Conservation (phyloP, 2,329 filamentous ascomycete genomes). For the Diaporthe batatas region DNA sequence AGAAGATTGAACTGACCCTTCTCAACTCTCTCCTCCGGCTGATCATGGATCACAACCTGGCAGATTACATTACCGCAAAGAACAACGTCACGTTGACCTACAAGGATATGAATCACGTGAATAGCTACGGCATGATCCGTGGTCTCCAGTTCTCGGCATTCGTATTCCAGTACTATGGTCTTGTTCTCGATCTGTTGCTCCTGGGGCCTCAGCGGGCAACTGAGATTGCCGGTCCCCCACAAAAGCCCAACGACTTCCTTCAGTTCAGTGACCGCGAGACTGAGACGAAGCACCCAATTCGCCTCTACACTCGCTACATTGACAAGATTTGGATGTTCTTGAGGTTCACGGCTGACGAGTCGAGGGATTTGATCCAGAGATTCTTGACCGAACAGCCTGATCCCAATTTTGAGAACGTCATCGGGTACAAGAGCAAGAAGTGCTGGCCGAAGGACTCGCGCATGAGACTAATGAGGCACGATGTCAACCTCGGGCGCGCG, state of each 20-base stretch:
- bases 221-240: slow-evolving; percentile 94
- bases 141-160: slow-evolving; percentile 98
- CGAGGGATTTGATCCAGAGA: slow-evolving; percentile 93
- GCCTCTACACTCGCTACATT: slow-evolving; percentile 97
- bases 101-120: slow-evolving; percentile 99
- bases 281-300: slow-evolving; percentile 93
- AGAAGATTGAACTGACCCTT: slow-evolving; percentile 97
- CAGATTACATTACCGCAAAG: slow-evolving; percentile 99
- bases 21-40: slow-evolving; percentile 92
- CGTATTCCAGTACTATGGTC: slow-evolving; percentile 98
- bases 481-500: slow-evolving; percentile 96
- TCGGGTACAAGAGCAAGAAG: slow-evolving; percentile 99
- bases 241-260: slow-evolving; percentile 95
- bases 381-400: slow-evolving; percentile 99
- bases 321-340: slow-evolving; percentile 99
- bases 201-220: slow-evolving; percentile 96
- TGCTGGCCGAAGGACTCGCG: slow-evolving; percentile 98
- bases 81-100: slow-evolving; percentile 99
- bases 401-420: slow-evolving; percentile 99
- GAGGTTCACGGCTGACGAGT: slow-evolving; percentile 93
- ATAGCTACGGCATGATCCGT: slow-evolving; percentile 98
- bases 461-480: slow-evolving; percentile 98
- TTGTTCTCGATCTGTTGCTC: slow-evolving; percentile 92
- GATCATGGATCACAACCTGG: slow-evolving; percentile 99
- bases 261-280: slow-evolving; percentile 96